Conservation (phyloP, 495 filamentous ascomycete genomes). For the Aspergillus egyptiacus region DNA sequence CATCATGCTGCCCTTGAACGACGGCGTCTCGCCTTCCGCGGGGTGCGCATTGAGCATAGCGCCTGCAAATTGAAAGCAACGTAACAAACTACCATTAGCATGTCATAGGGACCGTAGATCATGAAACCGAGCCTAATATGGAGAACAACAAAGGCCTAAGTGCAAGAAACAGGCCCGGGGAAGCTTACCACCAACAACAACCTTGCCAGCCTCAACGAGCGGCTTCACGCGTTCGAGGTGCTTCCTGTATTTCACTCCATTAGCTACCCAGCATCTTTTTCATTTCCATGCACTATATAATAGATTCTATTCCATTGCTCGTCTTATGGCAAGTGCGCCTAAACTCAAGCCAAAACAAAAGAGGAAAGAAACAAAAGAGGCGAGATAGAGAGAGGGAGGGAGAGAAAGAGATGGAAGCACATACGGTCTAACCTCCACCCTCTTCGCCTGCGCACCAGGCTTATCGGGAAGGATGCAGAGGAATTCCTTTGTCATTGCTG, state of each 20-base stretch:
- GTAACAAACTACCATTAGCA: too few species aligned
- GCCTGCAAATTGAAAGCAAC: conserved; percentile 36
- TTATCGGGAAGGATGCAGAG: conserved; percentile 80
- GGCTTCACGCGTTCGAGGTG: conserved; percentile 35
- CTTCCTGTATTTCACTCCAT: conserved; percentile 12
- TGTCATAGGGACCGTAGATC: too few species aligned
- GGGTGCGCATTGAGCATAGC: conserved; percentile 65
- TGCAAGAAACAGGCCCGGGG: too few species aligned
- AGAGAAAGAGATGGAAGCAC: neutral
- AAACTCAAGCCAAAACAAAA: too few species aligned
- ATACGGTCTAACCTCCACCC: conserved; percentile 69
- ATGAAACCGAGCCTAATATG: too few species aligned
- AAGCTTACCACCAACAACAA: conserved; percentile 37
- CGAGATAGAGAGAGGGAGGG: too few species aligned
- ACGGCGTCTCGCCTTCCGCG: conserved; percentile 53
- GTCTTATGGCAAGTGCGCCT: too few species aligned
- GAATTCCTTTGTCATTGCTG: conserved; percentile 61
- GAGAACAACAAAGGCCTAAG: too few species aligned
- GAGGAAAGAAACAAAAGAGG: too few species aligned
- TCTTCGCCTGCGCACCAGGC: conserved; percentile 55
- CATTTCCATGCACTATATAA: too few species aligned
- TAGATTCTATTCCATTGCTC: too few species aligned
- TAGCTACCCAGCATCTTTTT: too few species aligned
- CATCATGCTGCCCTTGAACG: conserved; percentile 66
- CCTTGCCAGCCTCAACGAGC: conserved; percentile 25